Evolutionary conservation across 2,329 filamentous ascomycete species (phyloP), one percentile per base, ranked within the genome.

Genomic region (Dendrostoma leiphaemia): DNA sequence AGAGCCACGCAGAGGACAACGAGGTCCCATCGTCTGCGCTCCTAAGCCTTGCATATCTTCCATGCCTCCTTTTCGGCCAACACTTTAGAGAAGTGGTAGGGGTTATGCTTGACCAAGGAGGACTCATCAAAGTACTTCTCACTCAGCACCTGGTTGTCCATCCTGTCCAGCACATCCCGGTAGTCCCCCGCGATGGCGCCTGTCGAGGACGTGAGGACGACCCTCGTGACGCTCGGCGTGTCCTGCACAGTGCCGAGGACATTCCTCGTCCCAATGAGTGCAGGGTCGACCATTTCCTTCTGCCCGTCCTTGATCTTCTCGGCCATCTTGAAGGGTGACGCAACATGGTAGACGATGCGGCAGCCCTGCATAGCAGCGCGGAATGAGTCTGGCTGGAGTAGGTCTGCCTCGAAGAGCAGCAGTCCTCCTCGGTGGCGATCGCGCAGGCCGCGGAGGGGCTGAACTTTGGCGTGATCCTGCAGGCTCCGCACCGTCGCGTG

Each of bases 271-370:
- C 63, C 64, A 19, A 62, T 54, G 9, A 65, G 54, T 24, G 65
- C 66, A 1, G 66, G 65, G 9, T 63, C 59, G 24, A 67, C 61
- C 31, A 61, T 57, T n/a, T 65, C 60, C 19, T 59, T 62, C 31
- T 62, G 43, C 2, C 62, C 63, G 21, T 66, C 60, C 17, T 56
- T 60, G 48, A 67, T 64, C 43, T 61, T 57, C 19, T 62, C 57
- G 2, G 62, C 57, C 34, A 64, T 56, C 9, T 65, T 56, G 32
- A 71, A 71, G 1, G 69, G 69, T 8, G 69, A 67, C 0, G 68
- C 69, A 17, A 71, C 62, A 34, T 71, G 70, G 50, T 69, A 63
- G 13, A 72, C 65, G 2, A 65, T 62, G 5, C 60, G 49, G 43
- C 66, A 68, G 44, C 64, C 65, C 32, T 59, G 47, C 40, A 67